Conservation (phyloP, 2,329 filamentous ascomycete species). For the Pestalotiopsis sp. region DNA sequence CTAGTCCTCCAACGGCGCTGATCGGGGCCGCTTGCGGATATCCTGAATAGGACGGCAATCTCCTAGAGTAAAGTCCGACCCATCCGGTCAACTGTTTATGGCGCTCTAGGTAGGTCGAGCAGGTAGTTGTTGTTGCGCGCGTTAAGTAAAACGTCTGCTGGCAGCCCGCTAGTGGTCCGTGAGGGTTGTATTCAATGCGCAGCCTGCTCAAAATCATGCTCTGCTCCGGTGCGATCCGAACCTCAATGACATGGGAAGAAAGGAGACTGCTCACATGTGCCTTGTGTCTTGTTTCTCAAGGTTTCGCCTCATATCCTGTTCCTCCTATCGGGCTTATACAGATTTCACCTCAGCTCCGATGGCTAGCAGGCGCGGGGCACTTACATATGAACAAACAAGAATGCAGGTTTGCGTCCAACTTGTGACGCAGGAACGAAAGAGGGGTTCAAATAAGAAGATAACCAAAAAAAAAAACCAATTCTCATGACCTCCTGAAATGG, state of each 20-base stretch:
- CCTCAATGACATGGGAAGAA: neutral
- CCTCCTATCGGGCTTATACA: neutral
- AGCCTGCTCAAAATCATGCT: neutral
- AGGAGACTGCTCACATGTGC: neutral
- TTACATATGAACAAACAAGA: neutral
- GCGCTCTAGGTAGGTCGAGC: neutral
- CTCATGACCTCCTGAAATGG: neutral
- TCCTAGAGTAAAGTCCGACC: neutral
- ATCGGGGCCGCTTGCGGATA: neutral
- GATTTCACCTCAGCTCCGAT: neutral
- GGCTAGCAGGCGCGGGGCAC: neutral
- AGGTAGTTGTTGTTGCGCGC: neutral
- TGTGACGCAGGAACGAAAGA: neutral
- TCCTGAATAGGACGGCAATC: neutral
- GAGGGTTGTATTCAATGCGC: neutral
- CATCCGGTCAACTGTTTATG: neutral
- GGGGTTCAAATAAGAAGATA: neutral
- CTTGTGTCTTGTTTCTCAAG: neutral
- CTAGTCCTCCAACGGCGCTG: neutral
- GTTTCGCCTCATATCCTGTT: neutral
- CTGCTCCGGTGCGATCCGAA: neutral
- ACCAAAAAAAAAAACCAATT: neutral
- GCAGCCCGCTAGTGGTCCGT: neutral
- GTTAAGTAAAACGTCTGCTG: neutral
- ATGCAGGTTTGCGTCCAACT: neutral